Evolutionary conservation across 2,329 filamentous ascomycete genomes (phyloP).

Genomic region (Fusarium cicatricum): DNA sequence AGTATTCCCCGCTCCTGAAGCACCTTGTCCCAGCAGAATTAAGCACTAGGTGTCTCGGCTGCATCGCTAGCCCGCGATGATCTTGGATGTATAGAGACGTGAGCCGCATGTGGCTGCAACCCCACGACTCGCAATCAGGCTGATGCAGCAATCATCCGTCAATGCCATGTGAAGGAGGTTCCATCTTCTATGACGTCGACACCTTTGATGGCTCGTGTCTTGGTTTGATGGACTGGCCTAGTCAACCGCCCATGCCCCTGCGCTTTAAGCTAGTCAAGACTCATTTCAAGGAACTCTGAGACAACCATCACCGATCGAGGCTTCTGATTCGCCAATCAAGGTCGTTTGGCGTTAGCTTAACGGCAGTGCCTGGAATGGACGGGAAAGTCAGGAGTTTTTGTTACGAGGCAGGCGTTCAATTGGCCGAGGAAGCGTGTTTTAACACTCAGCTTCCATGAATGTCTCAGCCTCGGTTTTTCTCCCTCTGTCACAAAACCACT

Average conservation of each 20-base stretch:
- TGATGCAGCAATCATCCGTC: conserved; percentile 1
- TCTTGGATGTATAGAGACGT: background rate
- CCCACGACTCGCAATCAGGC: background rate
- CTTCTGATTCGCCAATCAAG: background rate
- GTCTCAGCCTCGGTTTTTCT: conserved; percentile 4
- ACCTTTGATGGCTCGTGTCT: background rate
- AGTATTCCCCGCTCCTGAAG: conserved; percentile 16
- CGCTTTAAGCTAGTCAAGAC: conserved; percentile 10
- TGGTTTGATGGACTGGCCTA: background rate
- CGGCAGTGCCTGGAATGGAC: conserved; percentile 24
- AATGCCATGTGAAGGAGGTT: no score
- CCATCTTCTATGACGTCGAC: background rate
- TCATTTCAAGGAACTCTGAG: conserved; percentile 21
- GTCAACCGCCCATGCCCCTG: conserved; percentile 1
- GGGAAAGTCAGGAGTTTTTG: conserved; percentile 8
- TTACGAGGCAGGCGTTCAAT: background rate
- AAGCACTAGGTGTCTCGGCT: conserved; percentile 15
- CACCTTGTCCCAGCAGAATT: background rate
- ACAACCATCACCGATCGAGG: no score
- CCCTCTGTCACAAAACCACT: background rate
- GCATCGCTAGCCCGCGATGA: conserved; percentile 3
- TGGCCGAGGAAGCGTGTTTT: no score
- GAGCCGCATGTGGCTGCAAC: conserved; percentile 1
- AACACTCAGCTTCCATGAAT: background rate
- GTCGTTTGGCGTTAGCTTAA: conserved; percentile 9